Evolutionary conservation across 2,329 filamentous ascomycete species (phyloP).

Genomic region (Metarhizium brunneum): DNA sequence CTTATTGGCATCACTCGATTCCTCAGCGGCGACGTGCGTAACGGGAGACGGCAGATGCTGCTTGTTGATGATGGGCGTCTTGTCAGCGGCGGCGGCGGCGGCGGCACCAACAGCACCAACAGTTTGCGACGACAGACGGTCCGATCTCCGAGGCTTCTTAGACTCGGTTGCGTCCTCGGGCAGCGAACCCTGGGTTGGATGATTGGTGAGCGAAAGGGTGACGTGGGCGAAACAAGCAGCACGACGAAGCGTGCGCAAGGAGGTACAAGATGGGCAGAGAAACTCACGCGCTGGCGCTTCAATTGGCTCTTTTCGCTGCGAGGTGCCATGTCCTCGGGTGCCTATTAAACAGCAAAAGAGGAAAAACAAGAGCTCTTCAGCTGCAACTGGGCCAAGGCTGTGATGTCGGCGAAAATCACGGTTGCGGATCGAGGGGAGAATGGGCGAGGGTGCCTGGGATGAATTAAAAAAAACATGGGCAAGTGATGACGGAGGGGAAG

Average conservation of each 20-base stretch:
- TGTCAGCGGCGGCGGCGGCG: slow-evolving; percentile 26
- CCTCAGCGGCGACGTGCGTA: slow-evolving; percentile 49
- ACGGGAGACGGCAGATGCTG: slow-evolving; percentile 74
- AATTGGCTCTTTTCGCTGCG: slow-evolving; percentile 69
- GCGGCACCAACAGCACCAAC: slow-evolving; percentile 20
- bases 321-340: slow-evolving; percentile 42
- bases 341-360: background rate
- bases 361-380: slow-evolving; percentile 4
- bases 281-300: slow-evolving; percentile 68
- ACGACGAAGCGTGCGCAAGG: slow-evolving; percentile 6
- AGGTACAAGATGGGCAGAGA: slow-evolving; percentile 10
- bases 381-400: background rate
- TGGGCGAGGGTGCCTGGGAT: background rate
- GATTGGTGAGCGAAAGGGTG: slow-evolving; percentile 12
- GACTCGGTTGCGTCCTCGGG: slow-evolving; percentile 55
- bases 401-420: background rate
- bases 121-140: slow-evolving; percentile 45
- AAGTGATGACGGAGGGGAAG: too few relatives aligned
- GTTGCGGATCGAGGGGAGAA: background rate
- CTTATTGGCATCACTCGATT: slow-evolving; percentile 52
- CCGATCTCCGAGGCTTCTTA: slow-evolving; percentile 78
- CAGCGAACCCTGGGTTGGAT: slow-evolving; percentile 48
- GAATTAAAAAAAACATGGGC: background rate
- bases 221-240: slow-evolving; percentile 8
- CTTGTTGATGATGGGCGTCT: slow-evolving; percentile 52